Evolutionary conservation across 352 stramenopile species (phyloP).

Genomic region (Globisporangium barbulae): DNA sequence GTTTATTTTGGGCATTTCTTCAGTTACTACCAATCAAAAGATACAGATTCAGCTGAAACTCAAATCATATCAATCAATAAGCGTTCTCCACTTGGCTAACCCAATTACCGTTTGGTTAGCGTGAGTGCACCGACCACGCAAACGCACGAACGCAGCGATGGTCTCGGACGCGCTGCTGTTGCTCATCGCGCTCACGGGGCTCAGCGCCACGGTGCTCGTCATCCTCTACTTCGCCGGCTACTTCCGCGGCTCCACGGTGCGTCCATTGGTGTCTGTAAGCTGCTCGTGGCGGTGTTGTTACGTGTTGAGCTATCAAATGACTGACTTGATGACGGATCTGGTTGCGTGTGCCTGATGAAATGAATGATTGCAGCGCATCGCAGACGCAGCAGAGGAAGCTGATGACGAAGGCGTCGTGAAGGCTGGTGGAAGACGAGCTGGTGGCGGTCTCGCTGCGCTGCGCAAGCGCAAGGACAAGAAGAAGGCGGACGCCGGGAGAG

Average conservation of each 20-base stretch:
- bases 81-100: no score
- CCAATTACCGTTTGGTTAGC: no score
- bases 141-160: conserved; percentile 21
- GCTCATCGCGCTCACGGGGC: conserved; percentile 42
- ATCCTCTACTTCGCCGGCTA: conserved; percentile 70
- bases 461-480: conserved; percentile 68
- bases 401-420: conserved; percentile 30
- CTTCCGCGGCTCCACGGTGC: conserved; percentile 40
- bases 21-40: no score
- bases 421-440: conserved; percentile 32
- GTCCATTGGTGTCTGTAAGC: not conserved
- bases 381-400: conserved; percentile 20
- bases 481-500: conserved; percentile 25
- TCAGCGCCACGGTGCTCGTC: conserved; percentile 44
- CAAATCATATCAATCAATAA: no score
- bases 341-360: not conserved
- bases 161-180: conserved; percentile 57
- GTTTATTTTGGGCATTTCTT: no score
- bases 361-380: conserved; percentile 20
- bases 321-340: not conserved
- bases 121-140: no score
- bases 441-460: conserved; percentile 49
- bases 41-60: no score
- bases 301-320: not conserved
- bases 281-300: not conserved